Evolutionary conservation across 345 rosid species (phyloP).

Genomic region (Acer negundo): DNA sequence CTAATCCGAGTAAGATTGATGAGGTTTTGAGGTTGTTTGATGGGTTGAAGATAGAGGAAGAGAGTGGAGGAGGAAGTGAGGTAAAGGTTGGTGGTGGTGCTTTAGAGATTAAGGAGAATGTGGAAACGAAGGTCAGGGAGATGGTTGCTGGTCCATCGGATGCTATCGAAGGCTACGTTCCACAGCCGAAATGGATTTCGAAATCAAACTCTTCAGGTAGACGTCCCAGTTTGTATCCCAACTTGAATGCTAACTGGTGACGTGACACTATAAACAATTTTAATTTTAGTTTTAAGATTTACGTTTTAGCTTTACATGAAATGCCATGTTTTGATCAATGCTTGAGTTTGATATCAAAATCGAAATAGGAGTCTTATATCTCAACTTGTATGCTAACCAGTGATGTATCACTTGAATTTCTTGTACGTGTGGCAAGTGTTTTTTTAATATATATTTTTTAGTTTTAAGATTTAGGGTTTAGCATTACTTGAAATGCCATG

Average conservation of each 20-base stretch:
- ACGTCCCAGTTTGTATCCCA: not conserved
- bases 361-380: not conserved
- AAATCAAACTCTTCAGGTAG: no score
- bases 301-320: not conserved
- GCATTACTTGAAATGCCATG: no score
- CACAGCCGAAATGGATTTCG: slow-evolving; percentile 17
- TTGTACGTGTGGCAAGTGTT: no score
- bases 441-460: no score
- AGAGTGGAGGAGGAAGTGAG: not conserved
- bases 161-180: slow-evolving; percentile 94
- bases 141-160: slow-evolving; percentile 65
- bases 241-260: not conserved
- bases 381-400: not conserved
- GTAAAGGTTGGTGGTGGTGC: slow-evolving; percentile 5
- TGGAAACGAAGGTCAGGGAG: slow-evolving; percentile 27
- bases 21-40: slow-evolving; percentile 53
- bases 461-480: no score
- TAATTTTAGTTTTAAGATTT: not conserved
- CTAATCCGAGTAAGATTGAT: slow-evolving; percentile 44
- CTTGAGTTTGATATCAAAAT: slow-evolving; percentile 31
- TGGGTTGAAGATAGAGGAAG: slow-evolving; percentile 24
- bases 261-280: not conserved
- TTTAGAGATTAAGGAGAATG: slow-evolving; percentile 34
- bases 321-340: not conserved
- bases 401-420: not conserved